Base-by-base conservation (phyloP, 495 filamentous ascomycete genomes). In the Podospora pseudopauciseta region DNA sequence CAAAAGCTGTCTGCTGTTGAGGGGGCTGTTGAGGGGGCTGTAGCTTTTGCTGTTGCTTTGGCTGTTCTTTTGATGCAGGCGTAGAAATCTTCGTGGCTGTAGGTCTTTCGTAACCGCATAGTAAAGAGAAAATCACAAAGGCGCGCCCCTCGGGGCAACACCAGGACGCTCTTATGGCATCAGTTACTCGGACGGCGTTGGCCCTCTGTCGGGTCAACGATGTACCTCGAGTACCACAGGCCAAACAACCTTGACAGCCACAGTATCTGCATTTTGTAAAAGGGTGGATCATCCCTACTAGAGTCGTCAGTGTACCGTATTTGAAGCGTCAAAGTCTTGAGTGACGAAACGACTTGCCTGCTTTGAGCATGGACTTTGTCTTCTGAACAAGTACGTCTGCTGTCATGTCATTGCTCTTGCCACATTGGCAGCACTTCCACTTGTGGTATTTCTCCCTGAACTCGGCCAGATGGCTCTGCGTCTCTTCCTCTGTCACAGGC, bases 71-170 rank as follows among this genome's bases (percentile, higher is more conserved):
- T 13, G 39, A 49, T 13, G 39, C 0, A 16, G 15, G 39, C 2
- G 39, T 49, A 5, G 39, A 11, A 9, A 49, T 49, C 39, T 49
- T 49, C 9, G 39, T 49, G 39, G 7, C 13, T 13, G 9, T 11
- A 49, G 39, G 15, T 59, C 19, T 19, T n/a, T 39, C 75, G 64
- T 60, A 67, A 65, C 15, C 80, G 28, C 78, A 80, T 19, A 74
- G 71, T 0, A 80, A 67, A 20, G 73, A 73, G 64, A 77, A 80
- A 19, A 74, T 65, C 18, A 80, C 70, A n/a, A 75, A 76, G 5
- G 76, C 20, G 7, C 76, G 69, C 2, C 74, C 75, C 11, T 63
- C 11, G 19, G 75, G 69, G 64, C 80, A 81, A 66, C 78, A 80
- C 76, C 77, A 80, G 20, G 4, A 26, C 53, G 39, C 59, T 23